These are phyloP conservation scores for Xerocomellus amylosporus DNA, from an alignment of 768 basidiomycete species.

Conservation along the genomic window DNA sequence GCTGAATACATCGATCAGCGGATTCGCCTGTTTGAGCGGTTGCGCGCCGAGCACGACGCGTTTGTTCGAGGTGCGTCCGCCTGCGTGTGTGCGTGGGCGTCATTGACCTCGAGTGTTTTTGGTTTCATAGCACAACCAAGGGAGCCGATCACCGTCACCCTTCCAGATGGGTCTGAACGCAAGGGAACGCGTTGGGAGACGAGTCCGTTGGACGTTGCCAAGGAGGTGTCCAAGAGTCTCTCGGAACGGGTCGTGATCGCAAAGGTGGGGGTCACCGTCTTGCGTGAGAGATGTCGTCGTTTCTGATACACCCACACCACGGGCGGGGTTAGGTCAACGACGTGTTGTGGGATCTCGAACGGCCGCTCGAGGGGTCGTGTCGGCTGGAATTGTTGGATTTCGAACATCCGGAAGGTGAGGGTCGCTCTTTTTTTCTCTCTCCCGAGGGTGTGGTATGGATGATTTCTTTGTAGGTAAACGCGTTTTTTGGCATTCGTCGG, in stretches of 20 bases:
- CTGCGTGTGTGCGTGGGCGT: too few species aligned
- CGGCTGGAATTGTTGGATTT: slow-evolving; percentile 88
- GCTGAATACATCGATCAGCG: slow-evolving; percentile 89
- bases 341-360: slow-evolving; percentile 89
- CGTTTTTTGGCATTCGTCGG: slow-evolving; percentile 99
- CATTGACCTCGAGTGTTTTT: too few species aligned
- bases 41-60: slow-evolving; percentile 81
- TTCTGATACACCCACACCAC: neutral
- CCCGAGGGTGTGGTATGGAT: too few species aligned
- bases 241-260: slow-evolving; percentile 91
- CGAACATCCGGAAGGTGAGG: slow-evolving; percentile 76
- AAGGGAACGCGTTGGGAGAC: slow-evolving; percentile 94
- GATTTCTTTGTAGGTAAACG: slow-evolving; percentile 64
- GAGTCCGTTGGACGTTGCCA: slow-evolving; percentile 86
- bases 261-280: slow-evolving; percentile 50
- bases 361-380: slow-evolving; percentile 85
- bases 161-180: slow-evolving; percentile 83
- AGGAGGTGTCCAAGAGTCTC: slow-evolving; percentile 80
- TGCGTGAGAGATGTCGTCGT: too few species aligned
- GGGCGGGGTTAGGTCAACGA: slow-evolving; percentile 63
- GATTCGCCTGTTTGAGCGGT: slow-evolving; percentile 82
- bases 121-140: slow-evolving; percentile 60
- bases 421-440: neutral
- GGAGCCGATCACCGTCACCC: slow-evolving; percentile 76
- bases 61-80: slow-evolving; percentile 62